phyloP scores from a whole-genome alignment of 768 basidiomycete species.

The Obba rivulosa region DNA sequence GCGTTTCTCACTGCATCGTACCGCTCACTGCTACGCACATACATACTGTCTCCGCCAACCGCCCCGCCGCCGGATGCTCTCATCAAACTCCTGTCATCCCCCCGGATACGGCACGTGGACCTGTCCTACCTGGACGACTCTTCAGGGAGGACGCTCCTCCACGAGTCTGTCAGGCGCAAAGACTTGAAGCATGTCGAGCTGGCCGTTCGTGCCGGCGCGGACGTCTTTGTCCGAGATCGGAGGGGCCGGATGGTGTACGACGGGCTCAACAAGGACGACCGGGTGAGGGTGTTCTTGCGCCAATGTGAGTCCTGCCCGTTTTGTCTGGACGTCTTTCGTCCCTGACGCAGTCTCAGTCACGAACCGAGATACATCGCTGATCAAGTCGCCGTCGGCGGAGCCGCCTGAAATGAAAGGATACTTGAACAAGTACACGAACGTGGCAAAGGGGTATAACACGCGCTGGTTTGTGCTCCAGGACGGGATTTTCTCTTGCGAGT shows the following conservation, averaged over 20 bases:
- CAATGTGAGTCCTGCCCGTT: slow-evolving; percentile 53
- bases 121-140: slow-evolving; percentile 75
- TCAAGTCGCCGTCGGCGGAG: slow-evolving; percentile 43
- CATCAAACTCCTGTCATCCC: slow-evolving; percentile 56
- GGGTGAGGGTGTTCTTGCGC: slow-evolving; percentile 73
- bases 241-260: slow-evolving; percentile 64
- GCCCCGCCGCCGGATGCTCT: slow-evolving; percentile 34
- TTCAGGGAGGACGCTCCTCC: slow-evolving; percentile 74
- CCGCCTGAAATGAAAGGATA: slow-evolving; percentile 70
- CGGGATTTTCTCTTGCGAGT: slow-evolving; percentile 78
- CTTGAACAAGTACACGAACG: slow-evolving; percentile 89
- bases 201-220: slow-evolving; percentile 80
- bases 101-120: slow-evolving; percentile 66
- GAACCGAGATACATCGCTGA: slow-evolving; percentile 72
- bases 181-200: slow-evolving; percentile 80
- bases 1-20: slow-evolving; percentile 70
- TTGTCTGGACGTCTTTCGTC: not conserved
- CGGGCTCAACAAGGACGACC: slow-evolving; percentile 71
- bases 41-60: slow-evolving; percentile 55
- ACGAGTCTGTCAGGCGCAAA: slow-evolving; percentile 80
- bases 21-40: slow-evolving; percentile 65
- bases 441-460: slow-evolving; percentile 83
- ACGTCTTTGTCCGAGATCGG: slow-evolving; percentile 81
- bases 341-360: slow-evolving; percentile 43
- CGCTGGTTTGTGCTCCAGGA: slow-evolving; percentile 91